Evolutionary conservation across 129 eudicot species (phyloP), one percentile per base, ranked within the genome.

Genomic region (Pittosporum tobira): DNA sequence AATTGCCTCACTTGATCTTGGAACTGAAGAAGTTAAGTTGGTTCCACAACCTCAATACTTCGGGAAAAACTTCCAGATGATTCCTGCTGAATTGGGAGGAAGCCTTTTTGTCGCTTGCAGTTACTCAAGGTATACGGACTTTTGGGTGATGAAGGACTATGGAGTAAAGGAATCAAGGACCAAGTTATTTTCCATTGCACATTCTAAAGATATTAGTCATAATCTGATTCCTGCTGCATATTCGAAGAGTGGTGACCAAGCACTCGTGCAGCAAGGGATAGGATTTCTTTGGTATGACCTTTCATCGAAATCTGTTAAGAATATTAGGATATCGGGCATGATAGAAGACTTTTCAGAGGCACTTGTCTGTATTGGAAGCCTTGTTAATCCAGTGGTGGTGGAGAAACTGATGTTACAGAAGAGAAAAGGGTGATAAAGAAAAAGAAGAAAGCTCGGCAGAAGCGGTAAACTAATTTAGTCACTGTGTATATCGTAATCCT

Each of bases 71-170:
- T 64, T 64, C 21, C 49, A 49, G 4, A 49, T 49, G 59, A 51
- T 10, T 64, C 48, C 50, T 22, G 48, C 22, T 1, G 59, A 15
- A 7, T 22, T 64, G 37, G 26, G 34, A 21, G 69, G 69, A 5
- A 30, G 50, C 15, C 31, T 64, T 21, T 30, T 5, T 22, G 49
- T 51, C 15, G 2, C 50, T 38, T 49, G 69, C 28, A 49, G 34
- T 51, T 64, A 49, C 20, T 5, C 0, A n/a, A 22, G 14, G 1
- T 10, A 42, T 13, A 26, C n/a, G 13, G 69, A 64, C 29, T 10
- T 64, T 3, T 64, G 69, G 69, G 60, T 64, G 22, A 64, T 49
- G 69, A 51, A 64, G 36, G 50, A 20, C 2, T 64, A 64, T 64
- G 69, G 38, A 3, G 38, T 3, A 34, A n/a, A n/a, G n/a, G n/a